Base-by-base conservation (phyloP, 345 rosid genomes). In the Lenwebbia sp. region DNA sequence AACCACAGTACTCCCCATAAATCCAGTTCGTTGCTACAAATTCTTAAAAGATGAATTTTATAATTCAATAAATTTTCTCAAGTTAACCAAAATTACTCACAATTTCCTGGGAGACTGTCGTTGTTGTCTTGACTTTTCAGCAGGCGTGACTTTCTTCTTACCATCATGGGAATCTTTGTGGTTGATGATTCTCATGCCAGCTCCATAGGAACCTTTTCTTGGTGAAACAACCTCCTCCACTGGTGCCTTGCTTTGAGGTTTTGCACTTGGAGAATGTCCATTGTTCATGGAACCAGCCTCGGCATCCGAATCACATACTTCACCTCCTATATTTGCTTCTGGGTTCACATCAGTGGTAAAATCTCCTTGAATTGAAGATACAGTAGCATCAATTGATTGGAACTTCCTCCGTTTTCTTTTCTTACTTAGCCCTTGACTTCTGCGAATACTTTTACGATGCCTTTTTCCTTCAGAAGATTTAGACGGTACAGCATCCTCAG, bases 281-380 rank as follows among this genome's bases (percentile, higher is more conserved):
- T 13, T 85, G 53, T 47, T 88, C 83, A 41, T 21, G 28, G 5
- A 33, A n/a, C 70, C 22, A 54, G 85, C 54, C 86, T 84, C 86
- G 4, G 15, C 47, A 58, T 87, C 90, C 26, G 83, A 86, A 88
- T 88, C 86, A 84, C 85, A 84, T 8, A 25, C 33, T 70, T 86
- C 86, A 86, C 40, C 47, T 84, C 51, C 84, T 40, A 53, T 47
- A 56, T 60, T 25, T 11, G 54, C 83, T 51, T 82, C 78, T 81
- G 37, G 76, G n/a, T 74, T 74, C 50, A 47, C 50, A 28, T 84
- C 60, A 70, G 81, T 70, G 49, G 85, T 33, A 51, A n/a, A 23
- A 50, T 86, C 85, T 52, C 10, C 85, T 47, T 83, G 28, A n/a
- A 30, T 52, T 49, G 82, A 40, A 25, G 60, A 37, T 54, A 21